Conservation (phyloP, 108 stramenopile genomes). For the Seminavis robusta region DNA sequence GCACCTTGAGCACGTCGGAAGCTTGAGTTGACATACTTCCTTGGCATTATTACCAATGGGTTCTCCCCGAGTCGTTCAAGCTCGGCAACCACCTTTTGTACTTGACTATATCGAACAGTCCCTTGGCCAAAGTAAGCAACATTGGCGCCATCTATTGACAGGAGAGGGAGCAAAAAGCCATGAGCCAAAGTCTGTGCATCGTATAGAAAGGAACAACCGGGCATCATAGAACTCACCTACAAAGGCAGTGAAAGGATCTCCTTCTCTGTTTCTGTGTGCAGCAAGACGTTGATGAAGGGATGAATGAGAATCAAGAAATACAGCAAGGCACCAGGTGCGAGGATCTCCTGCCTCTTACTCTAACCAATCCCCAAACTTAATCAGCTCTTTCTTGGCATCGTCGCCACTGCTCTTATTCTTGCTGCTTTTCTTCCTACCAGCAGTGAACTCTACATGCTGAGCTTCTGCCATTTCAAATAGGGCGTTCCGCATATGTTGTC, state of each 20-base stretch:
- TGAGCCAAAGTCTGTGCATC: background rate
- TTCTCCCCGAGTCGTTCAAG: constrained; percentile 71
- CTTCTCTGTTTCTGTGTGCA: constrained; percentile 37
- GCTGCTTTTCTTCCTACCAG: constrained; percentile 17
- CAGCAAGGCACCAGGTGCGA: background rate
- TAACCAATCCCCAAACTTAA: constrained; percentile 65
- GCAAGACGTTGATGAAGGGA: background rate
- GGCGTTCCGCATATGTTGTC: constrained; percentile 47
- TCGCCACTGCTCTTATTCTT: constrained; percentile 4
- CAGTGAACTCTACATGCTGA: constrained; percentile 15
- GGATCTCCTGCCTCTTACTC: constrained; percentile 13
- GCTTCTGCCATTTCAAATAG: constrained; percentile 35
- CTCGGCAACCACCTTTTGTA: constrained; percentile 63
- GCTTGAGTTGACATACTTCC: constrained; percentile 81
- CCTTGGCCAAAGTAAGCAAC: constrained; percentile 76
- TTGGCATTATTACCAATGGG: constrained; percentile 71
- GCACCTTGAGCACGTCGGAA: constrained; percentile 20
- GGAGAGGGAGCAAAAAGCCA: background rate
- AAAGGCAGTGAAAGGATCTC: constrained; percentile 79
- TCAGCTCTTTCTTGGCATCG: constrained; percentile 39
- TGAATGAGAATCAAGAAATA: background rate
- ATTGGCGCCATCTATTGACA: constrained; percentile 69
- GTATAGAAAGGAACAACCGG: too few species aligned
- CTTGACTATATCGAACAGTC: constrained; percentile 58
- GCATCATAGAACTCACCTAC: constrained; percentile 50